A percentile compares a stretch with the other conserved stretches of the same genome.
These are phyloP conservation scores for Sugiyamaella pinicola DNA, from an alignment of 1,139 yeast species.

Conservation along the genomic window DNA sequence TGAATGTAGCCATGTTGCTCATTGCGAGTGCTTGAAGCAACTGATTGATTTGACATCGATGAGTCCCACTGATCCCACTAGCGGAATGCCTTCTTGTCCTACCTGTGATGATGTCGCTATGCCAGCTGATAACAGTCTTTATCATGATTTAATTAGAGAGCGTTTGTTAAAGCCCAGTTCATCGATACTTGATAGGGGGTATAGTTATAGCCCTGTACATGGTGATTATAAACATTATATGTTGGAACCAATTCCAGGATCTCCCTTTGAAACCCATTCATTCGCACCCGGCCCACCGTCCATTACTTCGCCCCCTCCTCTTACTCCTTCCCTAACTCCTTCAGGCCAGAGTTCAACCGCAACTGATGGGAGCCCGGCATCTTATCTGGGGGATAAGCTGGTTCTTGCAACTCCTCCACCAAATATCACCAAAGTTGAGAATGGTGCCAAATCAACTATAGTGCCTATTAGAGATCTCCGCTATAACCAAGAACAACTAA, in stretches of 20 bases:
- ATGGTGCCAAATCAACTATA: background rate
- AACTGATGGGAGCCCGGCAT: conserved; percentile 9
- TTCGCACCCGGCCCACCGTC: background rate
- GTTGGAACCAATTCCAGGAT: conserved; percentile 1
- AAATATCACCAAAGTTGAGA: background rate
- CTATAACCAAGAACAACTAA: background rate
- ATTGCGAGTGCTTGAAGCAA: conserved; percentile 34
- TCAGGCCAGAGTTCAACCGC: conserved; percentile 9
- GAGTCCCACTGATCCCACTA: conserved; percentile 19
- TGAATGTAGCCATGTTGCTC: conserved; percentile 35
- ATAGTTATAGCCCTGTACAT: conserved; percentile 1
- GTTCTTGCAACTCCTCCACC: background rate
- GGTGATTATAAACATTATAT: conserved; percentile 1
- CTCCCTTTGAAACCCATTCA: background rate
- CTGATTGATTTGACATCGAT: conserved; percentile 27
- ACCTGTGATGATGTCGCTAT: conserved; percentile 34
- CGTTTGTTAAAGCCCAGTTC: conserved; percentile 20
- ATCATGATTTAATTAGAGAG: conserved; percentile 31
- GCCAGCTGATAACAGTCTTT: conserved; percentile 30
- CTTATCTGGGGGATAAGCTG: background rate
- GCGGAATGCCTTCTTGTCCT: conserved; percentile 35
- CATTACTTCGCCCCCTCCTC: conserved; percentile 9
- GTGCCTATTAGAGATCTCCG: background rate
- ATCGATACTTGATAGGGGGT: background rate
- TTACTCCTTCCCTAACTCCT: no score